Evolutionary conservation across 2,329 filamentous ascomycete species (phyloP).

Genomic region (Phyllosticta ampelicida): DNA sequence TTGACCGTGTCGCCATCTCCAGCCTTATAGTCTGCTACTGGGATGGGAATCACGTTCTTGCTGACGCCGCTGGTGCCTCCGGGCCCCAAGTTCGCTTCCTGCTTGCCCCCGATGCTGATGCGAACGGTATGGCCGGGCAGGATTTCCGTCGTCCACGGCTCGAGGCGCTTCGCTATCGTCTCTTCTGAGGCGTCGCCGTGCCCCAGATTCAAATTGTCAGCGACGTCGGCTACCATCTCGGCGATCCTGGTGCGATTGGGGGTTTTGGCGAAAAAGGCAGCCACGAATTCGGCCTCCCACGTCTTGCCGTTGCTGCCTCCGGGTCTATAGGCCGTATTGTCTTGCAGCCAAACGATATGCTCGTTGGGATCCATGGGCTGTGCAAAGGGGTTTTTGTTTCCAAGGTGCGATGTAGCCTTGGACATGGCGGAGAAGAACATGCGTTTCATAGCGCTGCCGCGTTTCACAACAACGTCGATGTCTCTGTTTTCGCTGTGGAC

Average conservation of each 20-base stretch:
- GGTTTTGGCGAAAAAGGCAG: constrained; percentile 67
- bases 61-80: constrained; percentile 63
- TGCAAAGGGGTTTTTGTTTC: constrained; percentile 27
- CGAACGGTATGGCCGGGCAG: constrained; percentile 58
- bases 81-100: constrained; percentile 46
- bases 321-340: constrained; percentile 70
- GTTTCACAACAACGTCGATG: background rate
- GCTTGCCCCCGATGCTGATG: constrained; percentile 44
- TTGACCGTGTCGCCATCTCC: constrained; percentile 24
- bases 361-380: constrained; percentile 43
- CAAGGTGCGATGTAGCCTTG: constrained; percentile 29
- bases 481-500: background rate
- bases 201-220: constrained; percentile 55
- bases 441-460: background rate
- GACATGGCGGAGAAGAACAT: background rate
- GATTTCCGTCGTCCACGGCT: constrained; percentile 69
- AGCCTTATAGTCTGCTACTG: constrained; percentile 24
- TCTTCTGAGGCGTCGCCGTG: constrained; percentile 39
- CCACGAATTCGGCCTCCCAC: constrained; percentile 78
- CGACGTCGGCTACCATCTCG: constrained; percentile 58
- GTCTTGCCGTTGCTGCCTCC: constrained; percentile 18
- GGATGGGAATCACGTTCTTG: constrained; percentile 48
- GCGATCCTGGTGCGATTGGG: constrained; percentile 52
- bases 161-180: constrained; percentile 56
- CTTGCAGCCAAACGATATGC: constrained; percentile 78